A percentile compares a stretch with the other conserved stretches of the same genome.
phyloP scores from a whole-genome alignment of 2,329 filamentous ascomycete species.

The Canariomyces notabilis region DNA sequence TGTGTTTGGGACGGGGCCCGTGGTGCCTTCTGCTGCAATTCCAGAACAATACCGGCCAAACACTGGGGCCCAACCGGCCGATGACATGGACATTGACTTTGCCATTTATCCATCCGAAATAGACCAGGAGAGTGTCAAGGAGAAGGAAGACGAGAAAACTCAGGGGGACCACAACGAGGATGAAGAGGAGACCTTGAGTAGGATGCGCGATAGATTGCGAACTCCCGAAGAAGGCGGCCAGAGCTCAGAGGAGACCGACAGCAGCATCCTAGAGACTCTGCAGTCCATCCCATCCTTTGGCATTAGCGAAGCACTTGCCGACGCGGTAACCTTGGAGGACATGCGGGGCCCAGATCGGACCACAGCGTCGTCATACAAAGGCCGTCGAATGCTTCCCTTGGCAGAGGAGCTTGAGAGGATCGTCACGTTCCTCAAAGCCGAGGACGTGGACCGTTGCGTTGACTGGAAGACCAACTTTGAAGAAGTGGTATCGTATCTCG shows the following conservation, averaged over 20 bases:
- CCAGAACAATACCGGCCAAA: neutral
- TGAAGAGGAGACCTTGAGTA: too few relatives aligned
- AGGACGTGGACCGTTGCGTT: constrained; percentile 40
- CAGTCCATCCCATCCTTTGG: neutral
- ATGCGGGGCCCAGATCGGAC: constrained; percentile 17
- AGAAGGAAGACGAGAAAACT: too few relatives aligned
- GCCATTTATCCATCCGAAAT: too few relatives aligned
- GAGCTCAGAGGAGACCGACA: too few relatives aligned
- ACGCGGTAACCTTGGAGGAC: neutral
- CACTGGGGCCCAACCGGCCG: neutral
- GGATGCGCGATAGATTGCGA: too few relatives aligned
- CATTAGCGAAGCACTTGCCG: neutral
- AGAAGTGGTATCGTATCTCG: constrained; percentile 37
- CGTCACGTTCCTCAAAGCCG: constrained; percentile 45
- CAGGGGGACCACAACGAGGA: too few relatives aligned
- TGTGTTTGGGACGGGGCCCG: neutral
- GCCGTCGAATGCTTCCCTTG: constrained; percentile 29
- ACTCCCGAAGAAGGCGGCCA: too few relatives aligned
- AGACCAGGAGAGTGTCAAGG: too few relatives aligned
- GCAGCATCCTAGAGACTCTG: neutral
- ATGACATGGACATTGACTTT: too few relatives aligned
- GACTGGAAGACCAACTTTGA: constrained; percentile 36
- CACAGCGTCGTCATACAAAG: constrained; percentile 17
- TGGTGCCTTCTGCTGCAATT: neutral
- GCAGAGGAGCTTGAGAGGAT: constrained; percentile 30